Evolutionary conservation across 2,329 filamentous ascomycete species (phyloP), one percentile per base, ranked within the genome.

Genomic region (Botrytis aclada): DNA sequence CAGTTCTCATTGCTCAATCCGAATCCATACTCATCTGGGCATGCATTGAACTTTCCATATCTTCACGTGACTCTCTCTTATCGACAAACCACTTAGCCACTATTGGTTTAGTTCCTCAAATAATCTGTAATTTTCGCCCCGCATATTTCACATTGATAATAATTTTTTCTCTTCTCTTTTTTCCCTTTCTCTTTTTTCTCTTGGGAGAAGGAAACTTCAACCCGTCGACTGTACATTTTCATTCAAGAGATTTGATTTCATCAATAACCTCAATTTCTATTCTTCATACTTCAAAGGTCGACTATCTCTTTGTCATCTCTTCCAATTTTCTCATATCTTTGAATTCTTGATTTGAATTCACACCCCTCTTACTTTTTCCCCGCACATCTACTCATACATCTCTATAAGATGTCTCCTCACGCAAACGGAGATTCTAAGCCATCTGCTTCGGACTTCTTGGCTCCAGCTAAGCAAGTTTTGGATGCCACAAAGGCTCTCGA

Each of bases 401-500:
- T 62, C 5, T 16, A n/a, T 45, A 88, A 81, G 78, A 96, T 96
- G 93, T 69, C 65, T 69, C 89, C 92, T 83, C 86, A 90, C 80
- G 85, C 88, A 81, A 93, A 93, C 84, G 90, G 90, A 80, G 84
- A 88, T 81, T 81, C 83, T 76, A 85, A 86, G 41, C 51, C 63
- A 51, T 64, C 73, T 64, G 63, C 73, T 29, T 86, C 81, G 82
- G 84, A 81, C 78, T 81, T 82, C 77, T 81, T 86, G 77, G 83
- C 85, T 78, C 64, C 73, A 63, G 34, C 75, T 29, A 73, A 75
- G 45, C 22, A 69, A 25, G 86, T 91, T 81, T 86, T 94, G 79
- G 93, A 97, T 86, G 87, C 87, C 86, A 85, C 87, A 81, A 91
- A 87, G 81, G 96, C 95, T 76, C 85, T 95, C 76, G 91, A 97